These are phyloP conservation scores for Lycium barbarum DNA, from an alignment of 257 asterid genomes.

Conservation along the genomic window DNA sequence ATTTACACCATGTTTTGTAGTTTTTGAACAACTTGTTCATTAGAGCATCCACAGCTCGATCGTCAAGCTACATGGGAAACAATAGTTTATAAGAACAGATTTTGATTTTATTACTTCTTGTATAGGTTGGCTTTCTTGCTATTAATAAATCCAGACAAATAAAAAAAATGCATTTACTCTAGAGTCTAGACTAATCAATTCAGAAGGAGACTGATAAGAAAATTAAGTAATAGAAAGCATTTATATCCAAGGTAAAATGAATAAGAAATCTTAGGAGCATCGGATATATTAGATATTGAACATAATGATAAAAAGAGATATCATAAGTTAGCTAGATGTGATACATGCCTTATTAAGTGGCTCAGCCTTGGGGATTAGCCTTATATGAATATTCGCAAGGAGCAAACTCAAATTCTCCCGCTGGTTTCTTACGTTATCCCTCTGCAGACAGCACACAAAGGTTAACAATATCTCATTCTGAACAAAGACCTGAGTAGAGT, in stretches of 20 bases:
- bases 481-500: slow-evolving; percentile 28
- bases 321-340: slow-evolving; percentile 29
- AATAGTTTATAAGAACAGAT: neutral
- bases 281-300: slow-evolving; percentile 16
- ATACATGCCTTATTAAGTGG: slow-evolving; percentile 74
- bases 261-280: slow-evolving; percentile 26
- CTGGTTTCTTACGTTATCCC: slow-evolving; percentile 93
- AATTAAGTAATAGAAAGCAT: neutral
- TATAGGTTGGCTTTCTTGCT: slow-evolving; percentile 31
- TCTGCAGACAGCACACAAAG: slow-evolving; percentile 55
- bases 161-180: slow-evolving; percentile 17
- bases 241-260: slow-evolving; percentile 19
- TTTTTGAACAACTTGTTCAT: slow-evolving; percentile 93
- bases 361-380: slow-evolving; percentile 92
- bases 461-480: slow-evolving; percentile 33
- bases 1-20: slow-evolving; percentile 98
- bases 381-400: slow-evolving; percentile 86
- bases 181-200: neutral
- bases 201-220: slow-evolving; percentile 27
- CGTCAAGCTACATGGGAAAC: slow-evolving; percentile 72
- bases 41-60: slow-evolving; percentile 94
- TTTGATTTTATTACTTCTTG: slow-evolving; percentile 14
- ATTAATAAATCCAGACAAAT: slow-evolving; percentile 32
- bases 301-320: slow-evolving; percentile 7
- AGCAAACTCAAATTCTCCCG: slow-evolving; percentile 89